Evolutionary conservation across 306 rosid genomes (phyloP).

Genomic region (Canavalia ensiformis): DNA sequence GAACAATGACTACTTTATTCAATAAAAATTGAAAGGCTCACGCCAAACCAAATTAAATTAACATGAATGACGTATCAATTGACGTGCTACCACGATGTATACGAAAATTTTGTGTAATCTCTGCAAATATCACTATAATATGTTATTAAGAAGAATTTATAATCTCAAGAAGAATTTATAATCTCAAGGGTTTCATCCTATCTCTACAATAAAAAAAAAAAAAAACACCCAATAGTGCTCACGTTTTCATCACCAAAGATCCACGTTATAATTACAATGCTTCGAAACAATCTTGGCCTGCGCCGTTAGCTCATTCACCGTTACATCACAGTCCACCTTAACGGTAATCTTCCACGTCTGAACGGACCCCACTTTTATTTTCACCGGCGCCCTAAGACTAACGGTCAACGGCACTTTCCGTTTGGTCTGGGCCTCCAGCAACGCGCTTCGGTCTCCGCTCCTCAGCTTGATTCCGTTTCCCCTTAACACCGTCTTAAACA

Average conservation of each 20-base stretch:
- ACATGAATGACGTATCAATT: too few relatives aligned
- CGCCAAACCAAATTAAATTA: too few relatives aligned
- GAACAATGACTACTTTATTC: too few relatives aligned
- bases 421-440: slow-evolving; percentile 49
- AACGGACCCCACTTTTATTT: slow-evolving; percentile 65
- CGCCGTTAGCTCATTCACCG: slow-evolving; percentile 64
- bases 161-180: too few relatives aligned
- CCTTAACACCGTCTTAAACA: slow-evolving; percentile 55
- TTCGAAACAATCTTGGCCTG: slow-evolving; percentile 60
- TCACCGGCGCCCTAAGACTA: slow-evolving; percentile 63
- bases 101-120: not conserved
- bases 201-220: too few relatives aligned
- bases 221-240: not conserved
- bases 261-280: slow-evolving; percentile 56
- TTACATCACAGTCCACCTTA: slow-evolving; percentile 62
- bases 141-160: not conserved
- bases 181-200: too few relatives aligned
- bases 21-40: too few relatives aligned
- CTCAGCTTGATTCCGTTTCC: slow-evolving; percentile 58
- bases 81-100: not conserved
- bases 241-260: slow-evolving; percentile 48
- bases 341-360: slow-evolving; percentile 73
- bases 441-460: slow-evolving; percentile 36
- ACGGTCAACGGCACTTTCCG: slow-evolving; percentile 63
- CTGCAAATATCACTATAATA: not conserved